Conservation (phyloP, 441 rosid genomes). For the Eutrema salsugineum region DNA sequence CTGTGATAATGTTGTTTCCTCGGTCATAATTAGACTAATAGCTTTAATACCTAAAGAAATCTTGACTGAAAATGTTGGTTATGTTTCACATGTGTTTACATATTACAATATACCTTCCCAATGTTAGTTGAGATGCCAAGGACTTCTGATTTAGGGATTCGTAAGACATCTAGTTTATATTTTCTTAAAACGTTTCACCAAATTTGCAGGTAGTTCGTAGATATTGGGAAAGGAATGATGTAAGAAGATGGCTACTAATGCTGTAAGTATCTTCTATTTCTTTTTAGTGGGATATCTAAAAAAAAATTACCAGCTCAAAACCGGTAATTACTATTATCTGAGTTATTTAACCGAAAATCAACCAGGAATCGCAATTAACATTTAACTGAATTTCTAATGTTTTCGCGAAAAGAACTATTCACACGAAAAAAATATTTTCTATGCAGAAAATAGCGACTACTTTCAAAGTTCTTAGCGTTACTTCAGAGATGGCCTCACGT, state of each 20-base stretch:
- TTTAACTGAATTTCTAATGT: no score
- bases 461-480: no score
- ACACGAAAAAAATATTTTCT: no score
- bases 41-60: background rate
- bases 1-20: constrained; percentile 2
- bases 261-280: constrained; percentile 46
- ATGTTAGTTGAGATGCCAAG: background rate
- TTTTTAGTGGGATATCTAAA: background rate
- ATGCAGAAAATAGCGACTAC: no score
- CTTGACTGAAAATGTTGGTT: background rate
- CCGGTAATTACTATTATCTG: no score
- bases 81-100: background rate
- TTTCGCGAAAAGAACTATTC: no score
- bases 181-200: constrained; percentile 24
- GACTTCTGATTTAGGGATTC: background rate
- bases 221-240: constrained; percentile 81
- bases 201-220: constrained; percentile 64
- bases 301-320: background rate
- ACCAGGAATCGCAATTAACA: no score
- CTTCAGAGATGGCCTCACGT: no score
- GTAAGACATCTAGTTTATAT: background rate
- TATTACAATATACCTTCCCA: background rate
- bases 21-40: background rate
- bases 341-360: no score
- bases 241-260: constrained; percentile 87